Percentiles rank a stretch among this genome's conserved stretches.
These are phyloP conservation scores for Malassezia sympodialis DNA, from an alignment of 1,284 basidiomycete genomes.

Conservation along the genomic window DNA sequence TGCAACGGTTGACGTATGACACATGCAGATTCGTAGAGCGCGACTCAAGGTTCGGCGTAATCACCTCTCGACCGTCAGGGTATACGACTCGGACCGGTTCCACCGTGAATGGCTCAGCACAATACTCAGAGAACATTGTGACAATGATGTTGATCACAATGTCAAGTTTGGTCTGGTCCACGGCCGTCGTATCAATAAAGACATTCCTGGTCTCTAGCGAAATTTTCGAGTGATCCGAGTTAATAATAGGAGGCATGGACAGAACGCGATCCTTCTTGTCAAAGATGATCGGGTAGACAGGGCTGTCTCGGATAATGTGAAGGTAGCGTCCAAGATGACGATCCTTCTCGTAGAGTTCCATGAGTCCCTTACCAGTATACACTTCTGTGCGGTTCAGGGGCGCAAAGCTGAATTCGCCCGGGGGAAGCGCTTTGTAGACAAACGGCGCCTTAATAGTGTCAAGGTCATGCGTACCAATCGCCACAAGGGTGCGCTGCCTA, in stretches of 20 bases:
- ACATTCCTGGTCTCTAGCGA: conserved; percentile 85
- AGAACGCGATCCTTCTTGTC: conserved; percentile 75
- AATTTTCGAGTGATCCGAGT: conserved; percentile 69
- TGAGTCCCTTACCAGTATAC: conserved; percentile 50
- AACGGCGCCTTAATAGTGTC: conserved; percentile 79
- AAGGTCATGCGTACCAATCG: conserved; percentile 95
- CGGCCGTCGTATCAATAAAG: conserved; percentile 93
- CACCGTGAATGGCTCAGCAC: conserved; percentile 66
- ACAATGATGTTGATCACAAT: conserved; percentile 89
- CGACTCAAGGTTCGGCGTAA: conserved; percentile 72
- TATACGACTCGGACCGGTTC: conserved; percentile 42
- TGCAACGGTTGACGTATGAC: conserved; percentile 90
- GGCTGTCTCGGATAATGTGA: conserved; percentile 83
- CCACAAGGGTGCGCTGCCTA: conserved; percentile 75
- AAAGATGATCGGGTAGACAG: conserved; percentile 96
- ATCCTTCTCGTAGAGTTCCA: conserved; percentile 63
- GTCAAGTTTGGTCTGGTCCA: conserved; percentile 91
- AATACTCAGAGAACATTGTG: conserved; percentile 97
- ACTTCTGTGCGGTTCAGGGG: conserved; percentile 70
- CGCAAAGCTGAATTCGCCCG: conserved; percentile 78
- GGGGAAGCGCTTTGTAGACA: conserved; percentile 78
- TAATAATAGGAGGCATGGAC: conserved; percentile 85
- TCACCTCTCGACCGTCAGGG: conserved; percentile 56
- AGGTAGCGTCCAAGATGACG: conserved; percentile 82
- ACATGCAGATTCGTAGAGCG: conserved; percentile 65